A percentile compares a stretch with the other conserved stretches of the same genome.
phyloP scores from a whole-genome alignment of 2,329 filamentous ascomycete species.

The Botrytis deweyae region DNA sequence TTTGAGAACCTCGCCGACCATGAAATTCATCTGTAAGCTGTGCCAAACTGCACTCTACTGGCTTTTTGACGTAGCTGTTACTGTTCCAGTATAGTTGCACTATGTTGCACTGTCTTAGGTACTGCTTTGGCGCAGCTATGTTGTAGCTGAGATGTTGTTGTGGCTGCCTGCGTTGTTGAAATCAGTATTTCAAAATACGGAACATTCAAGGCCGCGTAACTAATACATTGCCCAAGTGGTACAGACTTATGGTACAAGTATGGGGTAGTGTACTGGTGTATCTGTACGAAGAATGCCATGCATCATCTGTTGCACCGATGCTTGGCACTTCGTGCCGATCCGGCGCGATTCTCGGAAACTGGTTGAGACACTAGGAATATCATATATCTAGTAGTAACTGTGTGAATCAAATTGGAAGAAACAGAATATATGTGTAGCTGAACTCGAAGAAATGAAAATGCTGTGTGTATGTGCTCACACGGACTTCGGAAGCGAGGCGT shows the following conservation, averaged over 20 bases:
- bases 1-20: background rate
- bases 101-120: background rate
- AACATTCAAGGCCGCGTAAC: background rate
- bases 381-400: background rate
- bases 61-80: background rate
- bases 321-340: background rate
- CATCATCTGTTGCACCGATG: background rate
- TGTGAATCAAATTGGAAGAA: too few relatives aligned
- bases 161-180: background rate
- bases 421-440: background rate
- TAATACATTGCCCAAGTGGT: background rate
- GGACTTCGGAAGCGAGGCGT: background rate
- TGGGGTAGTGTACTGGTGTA: background rate
- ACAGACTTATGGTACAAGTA: background rate
- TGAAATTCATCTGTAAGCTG: too few relatives aligned
- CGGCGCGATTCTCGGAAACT: background rate
- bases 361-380: background rate
- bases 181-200: background rate
- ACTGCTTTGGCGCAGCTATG: background rate
- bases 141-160: background rate
- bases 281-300: background rate
- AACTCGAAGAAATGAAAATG: background rate
- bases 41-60: background rate
- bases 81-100: background rate
- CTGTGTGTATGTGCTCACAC: background rate